Conservation (phyloP, 1,139 yeast species). For the Taiozyma sp. region DNA sequence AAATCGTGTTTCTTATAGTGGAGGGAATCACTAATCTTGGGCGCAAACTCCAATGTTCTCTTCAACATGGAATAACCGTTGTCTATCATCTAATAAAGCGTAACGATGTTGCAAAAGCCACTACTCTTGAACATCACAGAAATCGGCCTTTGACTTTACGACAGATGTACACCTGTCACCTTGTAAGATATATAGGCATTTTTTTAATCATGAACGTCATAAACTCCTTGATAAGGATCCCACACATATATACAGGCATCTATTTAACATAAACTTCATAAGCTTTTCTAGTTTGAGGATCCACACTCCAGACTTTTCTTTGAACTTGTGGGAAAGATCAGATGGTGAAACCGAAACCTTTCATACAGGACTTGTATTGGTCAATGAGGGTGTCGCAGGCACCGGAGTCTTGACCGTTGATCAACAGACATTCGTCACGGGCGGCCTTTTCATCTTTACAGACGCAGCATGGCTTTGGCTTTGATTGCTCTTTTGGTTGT, state of each 20-base stretch:
- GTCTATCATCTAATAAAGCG: too few relatives aligned
- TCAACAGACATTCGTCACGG: constrained; percentile 83
- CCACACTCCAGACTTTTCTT: not conserved
- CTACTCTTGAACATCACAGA: too few relatives aligned
- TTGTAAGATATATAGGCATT: too few relatives aligned
- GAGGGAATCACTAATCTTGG: too few relatives aligned
- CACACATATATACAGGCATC: not conserved
- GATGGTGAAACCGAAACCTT: constrained; percentile 72
- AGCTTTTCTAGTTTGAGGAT: not conserved
- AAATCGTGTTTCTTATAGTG: too few relatives aligned
- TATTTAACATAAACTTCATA: not conserved
- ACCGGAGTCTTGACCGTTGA: constrained; percentile 79
- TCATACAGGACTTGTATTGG: constrained; percentile 84
- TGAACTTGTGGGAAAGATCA: not conserved
- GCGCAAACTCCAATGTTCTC: too few relatives aligned
- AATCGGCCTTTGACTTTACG: too few relatives aligned
- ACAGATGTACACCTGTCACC: too few relatives aligned
- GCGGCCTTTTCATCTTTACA: constrained; percentile 80
- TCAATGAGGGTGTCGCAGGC: constrained; percentile 71
- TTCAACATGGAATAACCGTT: too few relatives aligned
- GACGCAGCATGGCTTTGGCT: constrained; percentile 96
- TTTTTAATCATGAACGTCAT: too few relatives aligned
- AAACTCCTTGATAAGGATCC: too few relatives aligned
- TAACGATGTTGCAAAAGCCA: too few relatives aligned
- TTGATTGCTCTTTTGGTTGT: constrained; percentile 21